phyloP scores from a whole-genome alignment of 345 rosid genomes.

The Euphorbia tirucalli region DNA sequence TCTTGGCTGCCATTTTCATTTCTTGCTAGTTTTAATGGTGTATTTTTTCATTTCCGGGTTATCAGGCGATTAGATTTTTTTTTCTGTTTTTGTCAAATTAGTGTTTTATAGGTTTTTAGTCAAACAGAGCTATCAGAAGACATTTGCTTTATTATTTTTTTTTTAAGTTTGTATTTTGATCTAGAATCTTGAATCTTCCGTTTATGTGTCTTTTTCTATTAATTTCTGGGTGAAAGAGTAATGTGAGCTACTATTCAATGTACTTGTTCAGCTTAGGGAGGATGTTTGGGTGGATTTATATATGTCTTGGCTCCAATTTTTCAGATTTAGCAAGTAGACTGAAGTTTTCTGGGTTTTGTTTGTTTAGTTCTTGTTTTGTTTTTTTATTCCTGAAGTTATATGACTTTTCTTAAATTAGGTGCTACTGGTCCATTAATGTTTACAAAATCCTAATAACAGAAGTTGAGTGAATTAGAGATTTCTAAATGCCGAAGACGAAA shows the following conservation, averaged over 20 bases:
- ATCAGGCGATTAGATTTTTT: background rate
- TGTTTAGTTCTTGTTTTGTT: background rate
- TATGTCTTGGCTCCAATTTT: background rate
- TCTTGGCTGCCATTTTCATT: background rate
- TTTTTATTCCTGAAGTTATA: background rate
- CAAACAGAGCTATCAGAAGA: background rate
- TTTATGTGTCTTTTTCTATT: background rate
- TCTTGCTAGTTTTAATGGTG: background rate
- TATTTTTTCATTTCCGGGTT: background rate
- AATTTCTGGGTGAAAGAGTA: background rate
- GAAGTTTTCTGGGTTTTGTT: background rate
- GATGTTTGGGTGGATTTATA: background rate
- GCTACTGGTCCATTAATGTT: conserved; percentile 22
- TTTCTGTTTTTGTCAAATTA: background rate
- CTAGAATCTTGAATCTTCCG: background rate
- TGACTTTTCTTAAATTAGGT: conserved; percentile 18
- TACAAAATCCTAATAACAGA: conserved; percentile 1
- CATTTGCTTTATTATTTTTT: too few species aligned
- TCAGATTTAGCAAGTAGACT: background rate
- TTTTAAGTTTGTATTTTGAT: background rate
- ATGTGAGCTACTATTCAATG: conserved; percentile 2
- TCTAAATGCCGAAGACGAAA: conserved; percentile 9
- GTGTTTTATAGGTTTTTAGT: too few species aligned
- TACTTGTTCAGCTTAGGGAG: background rate
- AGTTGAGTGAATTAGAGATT: background rate